Evolutionary conservation across 2,329 filamentous ascomycete species (phyloP).

Genomic region (Fusarium succisae): DNA sequence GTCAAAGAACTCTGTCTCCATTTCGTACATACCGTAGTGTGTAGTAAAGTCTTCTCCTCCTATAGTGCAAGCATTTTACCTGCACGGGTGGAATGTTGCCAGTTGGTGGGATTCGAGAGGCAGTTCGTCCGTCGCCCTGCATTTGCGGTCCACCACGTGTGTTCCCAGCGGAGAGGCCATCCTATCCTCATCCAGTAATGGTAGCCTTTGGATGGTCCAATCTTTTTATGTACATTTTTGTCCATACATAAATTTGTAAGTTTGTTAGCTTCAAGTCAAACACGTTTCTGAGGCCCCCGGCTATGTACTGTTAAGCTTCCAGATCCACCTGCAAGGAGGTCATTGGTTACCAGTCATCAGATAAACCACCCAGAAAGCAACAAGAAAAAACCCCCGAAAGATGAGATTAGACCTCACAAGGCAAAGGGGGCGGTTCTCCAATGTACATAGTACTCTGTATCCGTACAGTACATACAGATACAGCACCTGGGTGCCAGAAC

Average conservation of each 20-base stretch:
- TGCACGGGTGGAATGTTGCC: not conserved
- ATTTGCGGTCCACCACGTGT: slow-evolving; percentile 42
- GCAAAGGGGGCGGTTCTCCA: slow-evolving; percentile 5
- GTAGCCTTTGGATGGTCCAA: not conserved
- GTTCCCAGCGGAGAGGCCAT: slow-evolving; percentile 18
- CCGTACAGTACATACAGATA: not conserved
- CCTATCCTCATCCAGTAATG: not conserved
- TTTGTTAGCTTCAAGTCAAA: slow-evolving; percentile 6
- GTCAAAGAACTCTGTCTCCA: slow-evolving; percentile 6
- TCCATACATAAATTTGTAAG: not conserved
- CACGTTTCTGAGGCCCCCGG: slow-evolving; percentile 16
- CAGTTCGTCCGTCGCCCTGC: slow-evolving; percentile 41
- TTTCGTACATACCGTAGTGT: not conserved
- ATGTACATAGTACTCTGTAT: not conserved
- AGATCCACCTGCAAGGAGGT: not conserved
- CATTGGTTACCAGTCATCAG: not conserved
- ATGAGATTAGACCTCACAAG: not conserved
- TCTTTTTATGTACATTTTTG: not conserved
- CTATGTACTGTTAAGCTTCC: not conserved
- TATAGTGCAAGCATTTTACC: not conserved
- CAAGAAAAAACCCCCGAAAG: slow-evolving; percentile 1
- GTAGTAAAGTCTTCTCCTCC: not conserved
- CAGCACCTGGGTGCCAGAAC: slow-evolving; percentile 10
- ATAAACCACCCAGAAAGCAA: slow-evolving; percentile 12
- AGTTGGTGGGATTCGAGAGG: slow-evolving; percentile 37